A percentile compares a stretch with the other conserved stretches of the same genome.
Evolutionary conservation across 1,139 yeast species (phyloP).

Genomic region (Debaryomycetaceae sp.): DNA sequence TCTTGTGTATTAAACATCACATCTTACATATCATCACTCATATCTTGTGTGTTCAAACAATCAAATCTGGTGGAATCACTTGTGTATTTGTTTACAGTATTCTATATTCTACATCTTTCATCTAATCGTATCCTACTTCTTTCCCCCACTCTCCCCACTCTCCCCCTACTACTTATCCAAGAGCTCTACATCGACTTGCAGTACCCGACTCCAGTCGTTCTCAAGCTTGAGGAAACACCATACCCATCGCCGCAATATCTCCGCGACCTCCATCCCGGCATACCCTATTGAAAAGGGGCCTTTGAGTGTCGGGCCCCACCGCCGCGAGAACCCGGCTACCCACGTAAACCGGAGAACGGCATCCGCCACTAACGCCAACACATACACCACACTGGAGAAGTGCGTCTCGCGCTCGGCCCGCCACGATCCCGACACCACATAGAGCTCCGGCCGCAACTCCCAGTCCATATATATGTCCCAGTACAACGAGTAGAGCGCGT

Average conservation of each 20-base stretch:
- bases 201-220: slow-evolving; percentile 47
- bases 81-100: too few relatives aligned
- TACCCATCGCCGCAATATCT: slow-evolving; percentile 71
- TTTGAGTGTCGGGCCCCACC: too few relatives aligned
- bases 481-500: slow-evolving; percentile 65
- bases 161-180: too few relatives aligned
- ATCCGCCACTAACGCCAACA: slow-evolving; percentile 40
- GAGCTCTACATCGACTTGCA: background rate
- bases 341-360: slow-evolving; percentile 62
- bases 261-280: slow-evolving; percentile 57
- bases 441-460: slow-evolving; percentile 53
- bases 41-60: too few relatives aligned
- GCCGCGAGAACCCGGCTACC: too few relatives aligned
- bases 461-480: slow-evolving; percentile 93
- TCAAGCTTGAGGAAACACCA: slow-evolving; percentile 86
- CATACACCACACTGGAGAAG: slow-evolving; percentile 15
- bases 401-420: slow-evolving; percentile 1
- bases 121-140: too few relatives aligned
- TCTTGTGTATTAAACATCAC: background rate
- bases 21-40: background rate
- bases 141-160: too few relatives aligned
- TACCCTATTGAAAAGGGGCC: slow-evolving; percentile 48
- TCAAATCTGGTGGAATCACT: too few relatives aligned
- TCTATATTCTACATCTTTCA: too few relatives aligned
- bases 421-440: background rate